These are phyloP conservation scores for Gloeostereum incarnatum DNA, from an alignment of 768 basidiomycete genomes.

Conservation along the genomic window DNA sequence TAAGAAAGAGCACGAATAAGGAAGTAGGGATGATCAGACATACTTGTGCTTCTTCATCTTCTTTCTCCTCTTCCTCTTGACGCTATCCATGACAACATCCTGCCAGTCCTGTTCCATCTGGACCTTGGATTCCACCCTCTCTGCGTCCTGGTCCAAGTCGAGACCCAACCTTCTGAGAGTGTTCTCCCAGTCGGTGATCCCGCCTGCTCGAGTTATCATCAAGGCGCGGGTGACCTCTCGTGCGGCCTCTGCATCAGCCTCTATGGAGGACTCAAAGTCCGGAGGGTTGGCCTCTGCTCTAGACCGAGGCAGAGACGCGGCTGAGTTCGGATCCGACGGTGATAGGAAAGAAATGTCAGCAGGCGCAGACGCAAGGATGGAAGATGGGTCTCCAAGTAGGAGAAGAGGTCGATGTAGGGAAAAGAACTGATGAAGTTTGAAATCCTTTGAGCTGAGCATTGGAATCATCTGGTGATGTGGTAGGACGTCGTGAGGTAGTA, in stretches of 20 bases:
- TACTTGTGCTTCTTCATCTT: slow-evolving; percentile 99
- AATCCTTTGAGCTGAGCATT: slow-evolving; percentile 52
- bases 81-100: slow-evolving; percentile 67
- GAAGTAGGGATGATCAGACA: slow-evolving; percentile 19
- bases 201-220: slow-evolving; percentile 56
- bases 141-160: slow-evolving; percentile 37
- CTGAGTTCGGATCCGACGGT: slow-evolving; percentile 10
- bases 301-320: slow-evolving; percentile 11
- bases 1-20: slow-evolving; percentile 4
- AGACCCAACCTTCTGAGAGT: slow-evolving; percentile 59
- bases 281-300: slow-evolving; percentile 10
- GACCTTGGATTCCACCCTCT: slow-evolving; percentile 40
- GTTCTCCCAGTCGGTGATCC: slow-evolving; percentile 58
- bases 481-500: too few relatives aligned
- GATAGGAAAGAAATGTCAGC: slow-evolving; percentile 4
- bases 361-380: slow-evolving; percentile 36
- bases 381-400: slow-evolving; percentile 51
- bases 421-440: slow-evolving; percentile 81
- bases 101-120: slow-evolving; percentile 53
- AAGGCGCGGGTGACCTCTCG: slow-evolving; percentile 70
- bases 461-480: too few relatives aligned
- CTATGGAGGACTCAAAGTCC: slow-evolving; percentile 46
- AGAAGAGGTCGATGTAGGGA: slow-evolving; percentile 73
- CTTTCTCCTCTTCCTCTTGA: slow-evolving; percentile 77
- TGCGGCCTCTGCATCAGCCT: slow-evolving; percentile 74